A percentile compares a stretch with the other conserved stretches of the same genome.
Conservation (phyloP, 73 alveolate species). For the Paraurostyla sp. region DNA sequence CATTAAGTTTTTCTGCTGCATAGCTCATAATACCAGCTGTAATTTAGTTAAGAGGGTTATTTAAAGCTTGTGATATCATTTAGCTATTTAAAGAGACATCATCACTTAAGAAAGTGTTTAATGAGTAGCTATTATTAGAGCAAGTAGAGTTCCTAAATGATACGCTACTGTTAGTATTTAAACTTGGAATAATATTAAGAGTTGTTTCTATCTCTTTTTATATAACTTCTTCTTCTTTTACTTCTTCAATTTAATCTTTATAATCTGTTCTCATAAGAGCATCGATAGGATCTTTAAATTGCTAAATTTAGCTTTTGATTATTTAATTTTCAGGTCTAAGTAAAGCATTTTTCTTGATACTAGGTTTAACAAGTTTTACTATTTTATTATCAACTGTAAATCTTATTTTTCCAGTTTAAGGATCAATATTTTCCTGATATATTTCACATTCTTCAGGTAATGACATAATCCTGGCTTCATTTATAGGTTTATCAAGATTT, state of each 20-base stretch:
- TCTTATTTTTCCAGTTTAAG: conserved; percentile 4
- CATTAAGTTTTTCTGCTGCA: conserved; percentile 32
- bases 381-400: conserved; percentile 9
- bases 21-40: conserved; percentile 37
- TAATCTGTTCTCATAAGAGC: background rate
- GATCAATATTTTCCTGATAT: conserved; percentile 36
- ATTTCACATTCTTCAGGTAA: conserved; percentile 20
- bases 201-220: conserved; percentile 40
- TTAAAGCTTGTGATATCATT: background rate
- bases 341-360: background rate
- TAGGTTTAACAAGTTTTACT: background rate
- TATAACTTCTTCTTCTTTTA: conserved; percentile 8
- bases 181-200: background rate
- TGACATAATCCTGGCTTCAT: conserved; percentile 32
- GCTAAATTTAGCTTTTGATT: background rate
- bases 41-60: background rate
- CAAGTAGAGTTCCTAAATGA: background rate
- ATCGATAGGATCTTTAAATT: conserved; percentile 4
- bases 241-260: background rate
- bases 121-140: conserved; percentile 15
- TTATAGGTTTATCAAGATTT: background rate
- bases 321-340: conserved; percentile 26
- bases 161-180: background rate
- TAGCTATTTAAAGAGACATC: conserved; percentile 41
- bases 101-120: conserved; percentile 37